Evolutionary conservation across 2,329 filamentous ascomycete genomes (phyloP), one percentile per base, ranked within the genome.

Genomic region (Verruconis gallopava): DNA sequence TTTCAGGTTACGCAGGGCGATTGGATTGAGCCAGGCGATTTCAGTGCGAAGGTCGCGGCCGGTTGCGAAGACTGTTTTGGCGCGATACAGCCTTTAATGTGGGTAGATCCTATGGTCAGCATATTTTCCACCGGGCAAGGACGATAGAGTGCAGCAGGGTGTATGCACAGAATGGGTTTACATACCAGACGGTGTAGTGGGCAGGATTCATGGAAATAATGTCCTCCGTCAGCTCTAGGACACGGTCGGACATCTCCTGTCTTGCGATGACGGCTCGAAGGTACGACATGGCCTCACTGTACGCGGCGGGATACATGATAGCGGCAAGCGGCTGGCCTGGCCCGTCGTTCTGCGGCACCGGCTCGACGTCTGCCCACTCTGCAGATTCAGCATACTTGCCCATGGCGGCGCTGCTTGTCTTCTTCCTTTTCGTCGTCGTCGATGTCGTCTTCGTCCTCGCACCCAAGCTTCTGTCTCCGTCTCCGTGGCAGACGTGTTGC

Each of bases 131-230:
- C 15, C 17, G 5, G 15, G 22, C 4, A 30, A 36, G n/a, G 14
- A 39, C 12, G 15, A n/a, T 15, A 6, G 19, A 14, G 9, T 15
- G 17, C 19, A 34, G 45, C 19, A 13, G 28, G 36, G 13, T 14
- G 17, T 13, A 12, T n/a, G 9, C 12, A 21, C 37, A 11, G 21
- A 17, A 15, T 28, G 22, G 32, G n/a, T 11, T 37, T 18, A 55
- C 64, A 48, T 55, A 75, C 91, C 91, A 98, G 47, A 96, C 89
- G 13, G 91, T 98, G 66, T 98, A 98, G 66, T 98, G 91, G 1
- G 91, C 88, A 13, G 91, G 84, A 61, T 98, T 98, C 73, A 95
- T 78, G 46, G 71, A 69, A 56, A 98, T 96, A 56, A 98, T 79
- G 61, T 89, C 78, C 57, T 86, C 81, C 3, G 91, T 98, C 47